These are phyloP conservation scores for Apiotrichum laibachii DNA, from an alignment of 1,284 basidiomycete genomes.

Conservation along the genomic window DNA sequence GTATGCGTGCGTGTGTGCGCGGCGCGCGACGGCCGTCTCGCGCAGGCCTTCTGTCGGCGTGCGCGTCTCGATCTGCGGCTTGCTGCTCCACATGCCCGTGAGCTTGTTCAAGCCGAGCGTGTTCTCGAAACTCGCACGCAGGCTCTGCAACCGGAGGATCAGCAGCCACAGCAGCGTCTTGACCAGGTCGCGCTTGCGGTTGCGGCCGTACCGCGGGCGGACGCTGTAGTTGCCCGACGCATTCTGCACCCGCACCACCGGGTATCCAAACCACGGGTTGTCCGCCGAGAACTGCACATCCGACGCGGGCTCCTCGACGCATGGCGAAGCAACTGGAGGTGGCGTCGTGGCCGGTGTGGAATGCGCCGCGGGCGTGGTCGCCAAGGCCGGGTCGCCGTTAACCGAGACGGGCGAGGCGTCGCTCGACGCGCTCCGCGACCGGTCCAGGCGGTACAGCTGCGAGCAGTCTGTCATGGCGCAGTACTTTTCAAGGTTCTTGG, in stretches of 20 bases:
- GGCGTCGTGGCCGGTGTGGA: slow-evolving; percentile 1
- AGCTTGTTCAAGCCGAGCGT: slow-evolving; percentile 30
- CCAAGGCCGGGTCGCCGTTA: neutral
- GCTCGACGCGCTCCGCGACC: neutral
- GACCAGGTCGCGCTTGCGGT: slow-evolving; percentile 49
- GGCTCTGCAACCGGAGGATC: slow-evolving; percentile 43
- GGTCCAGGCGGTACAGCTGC: slow-evolving; percentile 1
- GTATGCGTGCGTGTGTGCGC: slow-evolving; percentile 6
- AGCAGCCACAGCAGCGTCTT: slow-evolving; percentile 51
- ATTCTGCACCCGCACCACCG: slow-evolving; percentile 34
- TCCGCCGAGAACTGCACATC: slow-evolving; percentile 22
- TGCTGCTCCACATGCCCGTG: neutral
- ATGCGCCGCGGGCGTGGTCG: neutral
- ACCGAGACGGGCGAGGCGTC: neutral
- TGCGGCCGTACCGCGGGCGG: slow-evolving; percentile 43
- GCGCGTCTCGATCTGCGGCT: neutral
- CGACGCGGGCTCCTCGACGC: neutral
- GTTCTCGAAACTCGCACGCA: slow-evolving; percentile 37
- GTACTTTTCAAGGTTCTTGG: slow-evolving; percentile 32
- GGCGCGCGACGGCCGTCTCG: slow-evolving; percentile 5
- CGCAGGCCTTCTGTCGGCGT: slow-evolving; percentile 11
- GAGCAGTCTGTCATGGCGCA: slow-evolving; percentile 10
- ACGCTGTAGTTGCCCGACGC: slow-evolving; percentile 23
- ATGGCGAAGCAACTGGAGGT: neutral
- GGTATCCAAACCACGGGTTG: slow-evolving; percentile 52